Conservation (phyloP, 371 early-diverging fungal genomes). For the Rhizopus sp. region DNA sequence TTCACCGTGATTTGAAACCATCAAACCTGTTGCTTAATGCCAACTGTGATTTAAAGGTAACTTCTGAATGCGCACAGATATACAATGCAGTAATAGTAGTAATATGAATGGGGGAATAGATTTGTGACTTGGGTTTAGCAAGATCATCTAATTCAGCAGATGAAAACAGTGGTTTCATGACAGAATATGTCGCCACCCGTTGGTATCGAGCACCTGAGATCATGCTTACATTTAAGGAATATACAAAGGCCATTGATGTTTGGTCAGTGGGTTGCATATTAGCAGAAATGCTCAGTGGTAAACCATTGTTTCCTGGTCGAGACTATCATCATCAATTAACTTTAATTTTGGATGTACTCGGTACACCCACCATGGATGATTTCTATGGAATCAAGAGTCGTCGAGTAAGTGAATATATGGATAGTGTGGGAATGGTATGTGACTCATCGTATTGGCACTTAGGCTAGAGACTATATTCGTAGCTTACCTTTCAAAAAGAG, state of each 20-base stretch:
- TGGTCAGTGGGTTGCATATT: slow-evolving; percentile 98
- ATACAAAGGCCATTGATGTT: slow-evolving; percentile 96
- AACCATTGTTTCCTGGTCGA: slow-evolving; percentile 88
- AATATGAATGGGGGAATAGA: slow-evolving; percentile 47
- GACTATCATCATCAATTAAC: slow-evolving; percentile 98
- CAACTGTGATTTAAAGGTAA: slow-evolving; percentile 93
- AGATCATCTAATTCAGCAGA: slow-evolving; percentile 87
- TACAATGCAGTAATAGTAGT: neutral
- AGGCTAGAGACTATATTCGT: slow-evolving; percentile 92
- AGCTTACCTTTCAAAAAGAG: slow-evolving; percentile 88
- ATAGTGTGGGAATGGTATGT: neutral
- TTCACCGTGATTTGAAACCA: slow-evolving; percentile 98
- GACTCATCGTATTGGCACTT: neutral
- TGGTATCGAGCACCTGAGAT: slow-evolving; percentile 99
- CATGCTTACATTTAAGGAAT: slow-evolving; percentile 93
- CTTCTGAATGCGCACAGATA: neutral
- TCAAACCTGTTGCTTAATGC: slow-evolving; percentile 96
- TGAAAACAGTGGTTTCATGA: slow-evolving; percentile 93
- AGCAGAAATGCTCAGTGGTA: slow-evolving; percentile 93
- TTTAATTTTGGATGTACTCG: slow-evolving; percentile 94
- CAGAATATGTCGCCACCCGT: slow-evolving; percentile 97
- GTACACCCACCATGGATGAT: slow-evolving; percentile 94
- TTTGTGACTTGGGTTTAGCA: slow-evolving; percentile 95
- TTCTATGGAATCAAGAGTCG: slow-evolving; percentile 80
- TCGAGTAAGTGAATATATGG: slow-evolving; percentile 43